Evolutionary conservation across 2,329 filamentous ascomycete species (phyloP), one percentile per base, ranked within the genome.

Genomic region (Chrysoporthe cubensis): DNA sequence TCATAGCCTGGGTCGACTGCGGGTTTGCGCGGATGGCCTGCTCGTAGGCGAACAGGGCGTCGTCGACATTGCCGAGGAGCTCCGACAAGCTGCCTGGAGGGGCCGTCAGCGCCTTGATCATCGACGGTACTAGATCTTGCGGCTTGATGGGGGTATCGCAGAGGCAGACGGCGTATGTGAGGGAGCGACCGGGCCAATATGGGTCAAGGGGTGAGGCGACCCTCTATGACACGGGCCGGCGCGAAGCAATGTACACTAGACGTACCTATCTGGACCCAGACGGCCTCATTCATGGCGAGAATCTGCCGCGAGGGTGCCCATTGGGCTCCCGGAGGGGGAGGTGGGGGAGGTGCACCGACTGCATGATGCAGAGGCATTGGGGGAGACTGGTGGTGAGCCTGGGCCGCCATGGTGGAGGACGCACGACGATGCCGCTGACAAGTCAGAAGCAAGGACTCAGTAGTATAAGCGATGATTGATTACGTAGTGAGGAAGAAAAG

Each of bases 251-350:
- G 43, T 11, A 48, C n/a, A 48, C 50, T 48, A 46, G 54, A 79
- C 89, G 71, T 90, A 97, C 94, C 95, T 73, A 98, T 91, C 78
- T 96, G 92, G 76, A 97, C 86, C 95, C 95, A 98, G 66, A 97
- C 90, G 61, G 87, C 85, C 80, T 98, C 95, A 75, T 97, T 98
- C 75, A 95, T 87, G 7, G 88, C 83, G 6, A 88, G 85, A 64
- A 97, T 88, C 76, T 93, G 91, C 74, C 94, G 91, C 73, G 91
- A 88, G 32, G 91, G 86, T 62, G 87, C 83, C 73, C 87, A 88
- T 73, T 88, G 86, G 60, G 79, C 81, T 70, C 81, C 77, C 74
- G 87, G 78, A 80, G 89, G 76, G 80, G 86, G 76, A 81, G 85
- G 70, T 83, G 88, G 87, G 69, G 85, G 86, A 26, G 91, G 88